A percentile compares a stretch with the other conserved stretches of the same genome.
Evolutionary conservation across 2,329 filamentous ascomycete genomes (phyloP).

Genomic region (Paecilomyces sp.): DNA sequence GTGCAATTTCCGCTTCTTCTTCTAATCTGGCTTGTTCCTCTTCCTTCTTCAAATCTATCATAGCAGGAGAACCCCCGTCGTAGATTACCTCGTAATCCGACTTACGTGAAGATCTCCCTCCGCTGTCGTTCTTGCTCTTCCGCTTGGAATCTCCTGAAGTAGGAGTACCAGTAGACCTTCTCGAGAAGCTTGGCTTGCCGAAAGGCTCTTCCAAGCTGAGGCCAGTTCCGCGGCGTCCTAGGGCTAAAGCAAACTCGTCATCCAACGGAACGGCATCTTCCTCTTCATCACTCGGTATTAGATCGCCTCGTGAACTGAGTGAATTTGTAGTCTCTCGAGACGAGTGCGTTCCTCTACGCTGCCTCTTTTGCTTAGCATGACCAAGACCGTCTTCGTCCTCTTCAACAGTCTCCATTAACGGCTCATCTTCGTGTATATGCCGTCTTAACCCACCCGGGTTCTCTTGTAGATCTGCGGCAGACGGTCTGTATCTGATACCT

Average conservation of each 20-base stretch:
- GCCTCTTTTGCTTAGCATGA: conserved; percentile 17
- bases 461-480: conserved; percentile 82
- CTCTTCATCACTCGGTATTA: conserved; percentile 87
- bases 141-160: conserved; percentile 40
- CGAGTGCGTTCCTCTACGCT: conserved; percentile 69
- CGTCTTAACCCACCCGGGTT: conserved; percentile 57
- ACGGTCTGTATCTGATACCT: conserved; percentile 79
- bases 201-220: conserved; percentile 59
- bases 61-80: conserved; percentile 35
- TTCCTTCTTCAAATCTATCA: conserved; percentile 51
- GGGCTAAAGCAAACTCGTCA: conserved; percentile 80
- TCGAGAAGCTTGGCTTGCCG: conserved; percentile 48
- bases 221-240: conserved; percentile 62
- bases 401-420: conserved; percentile 60
- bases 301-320: conserved; percentile 76
- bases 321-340: conserved; percentile 81
- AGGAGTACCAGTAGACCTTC: conserved; percentile 33
- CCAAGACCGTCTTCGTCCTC: conserved; percentile 28
- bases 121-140: conserved; percentile 25
- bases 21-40: conserved; percentile 47
- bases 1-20: conserved; percentile 50
- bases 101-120: conserved; percentile 16
- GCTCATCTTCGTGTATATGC: conserved; percentile 55
- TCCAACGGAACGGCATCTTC: conserved; percentile 90
- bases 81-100: conserved; percentile 21